A percentile compares a stretch with the other conserved stretches of the same genome.
phyloP scores from a whole-genome alignment of 306 rosid species.

The Macrotyloma uniflorum region DNA sequence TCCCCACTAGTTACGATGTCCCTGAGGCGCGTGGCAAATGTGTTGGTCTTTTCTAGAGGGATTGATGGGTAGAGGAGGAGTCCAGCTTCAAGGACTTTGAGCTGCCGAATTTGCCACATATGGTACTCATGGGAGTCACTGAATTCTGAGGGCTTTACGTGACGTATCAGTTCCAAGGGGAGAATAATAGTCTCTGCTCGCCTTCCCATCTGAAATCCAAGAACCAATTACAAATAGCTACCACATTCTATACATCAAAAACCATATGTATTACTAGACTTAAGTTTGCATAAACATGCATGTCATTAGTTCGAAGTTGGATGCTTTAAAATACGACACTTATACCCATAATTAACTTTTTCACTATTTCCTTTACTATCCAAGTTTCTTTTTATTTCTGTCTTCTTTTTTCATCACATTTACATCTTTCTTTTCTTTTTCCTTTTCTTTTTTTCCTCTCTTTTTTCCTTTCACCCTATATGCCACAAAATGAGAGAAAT shows the following conservation, averaged over 20 bases:
- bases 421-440: background rate
- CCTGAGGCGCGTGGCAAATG: conserved; percentile 65
- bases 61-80: conserved; percentile 75
- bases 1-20: conserved; percentile 57
- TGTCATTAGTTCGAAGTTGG: background rate
- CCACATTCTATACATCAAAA: background rate
- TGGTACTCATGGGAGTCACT: conserved; percentile 80
- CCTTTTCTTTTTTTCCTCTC: background rate
- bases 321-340: background rate
- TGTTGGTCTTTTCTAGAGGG: conserved; percentile 58
- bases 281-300: background rate
- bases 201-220: conserved; percentile 65
- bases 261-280: background rate
- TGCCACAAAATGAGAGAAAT: background rate
- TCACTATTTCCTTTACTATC: background rate
- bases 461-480: background rate
- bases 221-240: background rate
- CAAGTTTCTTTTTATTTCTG: background rate
- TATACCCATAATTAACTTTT: background rate
- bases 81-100: conserved; percentile 80
- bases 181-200: conserved; percentile 86
- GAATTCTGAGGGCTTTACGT: conserved; percentile 86
- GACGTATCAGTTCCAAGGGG: conserved; percentile 82
- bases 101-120: conserved; percentile 84
- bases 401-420: background rate